Evolutionary conservation across 495 filamentous ascomycete species (phyloP).

Genomic region (Neurospora discreta): DNA sequence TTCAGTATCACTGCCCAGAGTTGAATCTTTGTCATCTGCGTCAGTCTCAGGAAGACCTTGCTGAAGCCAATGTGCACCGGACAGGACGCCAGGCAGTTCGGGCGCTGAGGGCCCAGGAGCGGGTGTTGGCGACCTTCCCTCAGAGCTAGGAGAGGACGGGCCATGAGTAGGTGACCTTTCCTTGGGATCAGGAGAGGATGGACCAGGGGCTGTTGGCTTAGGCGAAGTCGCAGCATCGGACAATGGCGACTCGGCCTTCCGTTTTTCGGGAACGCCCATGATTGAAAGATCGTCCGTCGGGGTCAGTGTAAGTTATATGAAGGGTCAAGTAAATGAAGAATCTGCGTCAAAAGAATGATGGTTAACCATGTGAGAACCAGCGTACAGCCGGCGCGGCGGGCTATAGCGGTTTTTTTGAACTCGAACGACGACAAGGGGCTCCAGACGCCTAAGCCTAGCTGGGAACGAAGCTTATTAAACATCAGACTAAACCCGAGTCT

Average conservation of each 20-base stretch:
- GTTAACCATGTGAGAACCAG: too few species aligned
- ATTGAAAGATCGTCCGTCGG: too few species aligned
- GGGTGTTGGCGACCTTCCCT: not conserved
- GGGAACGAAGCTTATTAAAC: not conserved
- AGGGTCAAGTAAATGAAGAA: too few species aligned
- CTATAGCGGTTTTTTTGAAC: not conserved
- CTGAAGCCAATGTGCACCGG: not conserved
- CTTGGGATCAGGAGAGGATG: not conserved
- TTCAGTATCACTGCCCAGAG: not conserved
- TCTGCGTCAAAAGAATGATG: too few species aligned
- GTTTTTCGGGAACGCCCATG: not conserved
- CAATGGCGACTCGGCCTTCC: not conserved
- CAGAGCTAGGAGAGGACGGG: not conserved
- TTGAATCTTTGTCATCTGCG: not conserved
- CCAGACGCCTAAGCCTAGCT: not conserved
- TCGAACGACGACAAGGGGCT: not conserved
- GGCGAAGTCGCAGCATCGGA: not conserved
- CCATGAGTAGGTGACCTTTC: not conserved
- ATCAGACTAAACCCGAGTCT: not conserved
- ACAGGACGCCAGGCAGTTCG: not conserved
- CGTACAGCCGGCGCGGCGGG: too few species aligned
- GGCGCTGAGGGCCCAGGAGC: too few species aligned
- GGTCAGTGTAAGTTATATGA: too few species aligned
- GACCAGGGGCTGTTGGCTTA: too few species aligned
- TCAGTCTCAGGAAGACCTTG: not conserved